Evolutionary conservation across 805 yeast species (phyloP), one percentile per base, ranked within the genome.

Genomic region (Saccharomycodes ludwigii): DNA sequence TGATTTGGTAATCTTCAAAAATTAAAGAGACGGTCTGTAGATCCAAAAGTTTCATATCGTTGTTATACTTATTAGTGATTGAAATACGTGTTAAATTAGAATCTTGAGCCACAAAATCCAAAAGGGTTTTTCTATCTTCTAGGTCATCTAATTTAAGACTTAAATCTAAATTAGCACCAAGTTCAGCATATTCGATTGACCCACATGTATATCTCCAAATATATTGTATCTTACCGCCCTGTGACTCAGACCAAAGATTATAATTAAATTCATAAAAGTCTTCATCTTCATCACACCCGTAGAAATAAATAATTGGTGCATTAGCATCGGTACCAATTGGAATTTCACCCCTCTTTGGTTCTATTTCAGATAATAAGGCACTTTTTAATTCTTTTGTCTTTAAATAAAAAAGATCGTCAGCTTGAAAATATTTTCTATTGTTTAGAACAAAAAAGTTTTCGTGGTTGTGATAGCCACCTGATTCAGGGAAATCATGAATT

Each of bases 331-430:
- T 29, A 1, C 93, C 93, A 9, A 23, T 20, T 12, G 19, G 15
- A 8, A 14, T 22, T 3, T 22, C 24, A 10, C 14, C 19, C 5
- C 23, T 12, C 16, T 2, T 15, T 6, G 29, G 36, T 5, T 41
- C 27, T n/a, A n/a, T n/a, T n/a, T n/a, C n/a, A n/a, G n/a, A n/a
- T n/a, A n/a, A n/a, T n/a, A n/a, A n/a, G 2, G 52, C 46, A 4
- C 39, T 40, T 2, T 30, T 29, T 5, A 48, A 43, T n/a, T 58
- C 56, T 17, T 60, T 59, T 0, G 83, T 69, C 49, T 78, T 76
- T 35, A 91, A 61, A 3, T 95, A 94, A 51, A 71, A 91, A 1
- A 84, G 66, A 35, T 79, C 94, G 34, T 72, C 81, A 3, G 76
- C 59, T 7, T 76, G 69, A 43, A 85, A 75, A 46, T 76, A 77